Base-by-base conservation (phyloP, 2,329 filamentous ascomycete genomes). In the Sarocladiaceae sp. region DNA sequence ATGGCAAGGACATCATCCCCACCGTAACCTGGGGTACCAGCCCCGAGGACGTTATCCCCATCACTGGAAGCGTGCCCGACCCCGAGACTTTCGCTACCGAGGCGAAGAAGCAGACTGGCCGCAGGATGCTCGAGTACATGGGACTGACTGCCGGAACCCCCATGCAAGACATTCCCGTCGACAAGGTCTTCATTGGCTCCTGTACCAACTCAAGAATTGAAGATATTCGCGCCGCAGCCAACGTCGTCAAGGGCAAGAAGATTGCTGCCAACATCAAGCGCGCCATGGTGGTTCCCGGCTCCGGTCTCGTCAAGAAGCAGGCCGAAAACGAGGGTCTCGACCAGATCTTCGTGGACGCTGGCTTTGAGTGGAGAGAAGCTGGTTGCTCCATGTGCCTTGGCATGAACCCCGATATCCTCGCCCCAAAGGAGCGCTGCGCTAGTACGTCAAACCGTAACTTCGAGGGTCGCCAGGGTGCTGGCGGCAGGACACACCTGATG, bases 381-480 rank as follows among this genome's bases (percentile, higher is more conserved):
- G 93, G 93, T 41, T 98, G 93, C 78, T 95, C 88, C 50, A 98
- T 98, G 93, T 97, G 93, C 63, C 77, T 98, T 45, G 93, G 93
- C 62, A 98, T 98, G 48, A 98, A 98, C 73, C 91, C 93, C 0
- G 93, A 98, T 63, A 97, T 98, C 51, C 78, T 97, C 37, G 82
- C 89, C 2, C 90, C 93, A 44, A 79, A 85, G 63, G 93, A 98
- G 69, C 83, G 93, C 58, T 97, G 93, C 62, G 93, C 93, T 33
- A 91, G 85, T 60, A 97, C 93, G 41, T 94, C 88, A 50, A 97
- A 97, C 71, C 86, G 93, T 57, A 97, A 97, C 68, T 97, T 97
- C 55, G 93, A 97, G 64, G 93, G 93, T 50, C 84, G 93, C 51
- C 93, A 98, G 68, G 93, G 93, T 60, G 89, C 91, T 48, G 82